Conservation (phyloP, 495 filamentous ascomycete species). For the Margaritispora aquatica region DNA sequence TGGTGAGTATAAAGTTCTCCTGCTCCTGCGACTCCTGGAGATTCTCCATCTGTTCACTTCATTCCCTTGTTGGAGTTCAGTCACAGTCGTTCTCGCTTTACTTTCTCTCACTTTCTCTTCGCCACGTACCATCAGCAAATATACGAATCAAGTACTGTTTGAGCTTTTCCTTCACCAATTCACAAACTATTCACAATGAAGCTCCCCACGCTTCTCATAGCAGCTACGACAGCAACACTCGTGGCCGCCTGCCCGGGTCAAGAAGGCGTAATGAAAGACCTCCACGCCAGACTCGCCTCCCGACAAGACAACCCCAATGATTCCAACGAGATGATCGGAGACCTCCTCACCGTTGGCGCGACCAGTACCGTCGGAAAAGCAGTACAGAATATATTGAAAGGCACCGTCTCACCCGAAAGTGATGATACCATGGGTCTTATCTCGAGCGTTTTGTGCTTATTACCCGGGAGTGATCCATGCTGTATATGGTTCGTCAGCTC, state of each 20-base stretch:
- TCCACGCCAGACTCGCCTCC: not conserved
- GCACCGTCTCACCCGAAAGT: slow-evolving; percentile 1
- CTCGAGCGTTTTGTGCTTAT: not conserved
- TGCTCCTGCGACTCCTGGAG: too few relatives aligned
- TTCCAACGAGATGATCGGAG: slow-evolving; percentile 12
- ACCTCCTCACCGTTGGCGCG: slow-evolving; percentile 3
- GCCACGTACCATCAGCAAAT: too few relatives aligned
- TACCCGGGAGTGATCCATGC: slow-evolving; percentile 24
- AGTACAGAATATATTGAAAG: slow-evolving; percentile 6
- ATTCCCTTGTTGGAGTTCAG: too few relatives aligned
- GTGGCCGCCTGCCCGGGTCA: slow-evolving; percentile 5
- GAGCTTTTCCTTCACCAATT: not conserved
- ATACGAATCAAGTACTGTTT: too few relatives aligned
- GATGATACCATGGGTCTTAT: not conserved
- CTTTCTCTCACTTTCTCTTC: too few relatives aligned
- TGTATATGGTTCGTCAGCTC: slow-evolving; percentile 32
- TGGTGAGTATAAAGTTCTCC: too few relatives aligned
- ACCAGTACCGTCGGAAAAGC: slow-evolving; percentile 1
- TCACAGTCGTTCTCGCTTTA: too few relatives aligned
- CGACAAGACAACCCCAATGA: not conserved
- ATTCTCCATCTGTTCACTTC: too few relatives aligned
- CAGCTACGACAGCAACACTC: not conserved
- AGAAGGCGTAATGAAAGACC: not conserved
- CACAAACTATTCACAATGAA: slow-evolving; percentile 2
- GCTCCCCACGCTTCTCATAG: slow-evolving; percentile 1